phyloP scores from a whole-genome alignment of 169 alveolate species.

The Ichthyophthirius multifiliis region DNA sequence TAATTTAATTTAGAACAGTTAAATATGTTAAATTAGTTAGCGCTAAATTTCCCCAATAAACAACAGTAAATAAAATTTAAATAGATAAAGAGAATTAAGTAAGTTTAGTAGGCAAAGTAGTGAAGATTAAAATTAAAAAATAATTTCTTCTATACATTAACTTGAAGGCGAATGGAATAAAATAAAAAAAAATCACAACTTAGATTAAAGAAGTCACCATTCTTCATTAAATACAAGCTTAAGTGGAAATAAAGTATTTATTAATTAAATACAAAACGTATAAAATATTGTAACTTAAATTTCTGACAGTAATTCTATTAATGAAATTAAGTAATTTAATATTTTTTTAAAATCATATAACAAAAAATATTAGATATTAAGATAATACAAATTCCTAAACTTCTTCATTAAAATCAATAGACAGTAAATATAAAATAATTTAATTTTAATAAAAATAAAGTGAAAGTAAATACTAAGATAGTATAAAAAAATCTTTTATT shows the following conservation, averaged over 20 bases:
- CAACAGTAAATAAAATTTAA: too few relatives aligned
- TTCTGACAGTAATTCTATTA: background rate
- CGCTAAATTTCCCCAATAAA: too few relatives aligned
- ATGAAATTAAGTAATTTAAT: background rate
- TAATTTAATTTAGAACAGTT: too few relatives aligned
- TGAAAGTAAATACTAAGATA: too few relatives aligned
- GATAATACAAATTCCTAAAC: too few relatives aligned
- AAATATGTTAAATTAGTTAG: too few relatives aligned
- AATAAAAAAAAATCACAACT: background rate
- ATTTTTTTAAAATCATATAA: background rate
- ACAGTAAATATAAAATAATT: too few relatives aligned
- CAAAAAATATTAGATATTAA: too few relatives aligned
- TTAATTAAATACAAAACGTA: background rate
- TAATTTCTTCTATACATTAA: background rate
- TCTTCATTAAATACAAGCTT: background rate
- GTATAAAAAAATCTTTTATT: background rate
- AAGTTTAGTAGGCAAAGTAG: background rate
- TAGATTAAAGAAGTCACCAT: background rate
- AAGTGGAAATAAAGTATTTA: background rate
- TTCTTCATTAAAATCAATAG: too few relatives aligned
- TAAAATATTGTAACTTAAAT: background rate
- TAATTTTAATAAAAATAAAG: too few relatives aligned
- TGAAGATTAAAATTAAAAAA: background rate
- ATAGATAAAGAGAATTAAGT: background rate
- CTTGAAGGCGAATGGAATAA: conserved; percentile 3